Evolutionary conservation across 345 rosid genomes (phyloP), one percentile per base, ranked within the genome.

Genomic region (Camelina laxa): DNA sequence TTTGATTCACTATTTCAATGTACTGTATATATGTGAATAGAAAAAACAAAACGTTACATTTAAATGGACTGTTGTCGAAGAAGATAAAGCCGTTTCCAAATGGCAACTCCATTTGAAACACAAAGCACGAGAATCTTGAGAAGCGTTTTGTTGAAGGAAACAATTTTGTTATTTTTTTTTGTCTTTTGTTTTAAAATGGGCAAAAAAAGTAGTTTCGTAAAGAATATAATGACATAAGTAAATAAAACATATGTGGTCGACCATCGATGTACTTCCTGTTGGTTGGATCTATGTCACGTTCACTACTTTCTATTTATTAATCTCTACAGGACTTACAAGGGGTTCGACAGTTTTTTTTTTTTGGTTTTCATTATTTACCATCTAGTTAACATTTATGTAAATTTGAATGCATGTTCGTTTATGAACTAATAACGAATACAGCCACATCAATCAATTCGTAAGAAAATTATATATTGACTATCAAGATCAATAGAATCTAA

Each of bases 121-220:
- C 77, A 65, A 65, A 59, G 73, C 80, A 77, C 77, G 64, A 72
- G 76, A 77, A 71, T 77, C 67, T 71, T 65, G 76, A 77, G 77
- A 72, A 65, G 63, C 80, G 80, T 65, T 72, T 50, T 31, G 49
- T 71, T 77, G 80, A 71, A 77, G 77, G 56, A 58, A 77, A 48
- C 75, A 39, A 39, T 51, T 41, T 61, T 61, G 9, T 33, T 7
- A 7, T 13, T 7, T 4, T 8, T n/a, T 61, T 49, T n/a, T 50
- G 21, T n/a, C 1, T 3, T 49, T 72, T 13, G 3, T 36, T 10
- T 47, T 11, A 1, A 19, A 57, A 69, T 57, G 31, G 20, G 20
- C 19, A 3, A 20, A 5, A 57, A 55, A 54, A 24, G 63, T 60
- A 42, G 74, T 44, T 60, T 63, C 54, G 10, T 42, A 62, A 62